Conservation (phyloP, 2,329 filamentous ascomycete species). For the Cryphonectria naterciae region DNA sequence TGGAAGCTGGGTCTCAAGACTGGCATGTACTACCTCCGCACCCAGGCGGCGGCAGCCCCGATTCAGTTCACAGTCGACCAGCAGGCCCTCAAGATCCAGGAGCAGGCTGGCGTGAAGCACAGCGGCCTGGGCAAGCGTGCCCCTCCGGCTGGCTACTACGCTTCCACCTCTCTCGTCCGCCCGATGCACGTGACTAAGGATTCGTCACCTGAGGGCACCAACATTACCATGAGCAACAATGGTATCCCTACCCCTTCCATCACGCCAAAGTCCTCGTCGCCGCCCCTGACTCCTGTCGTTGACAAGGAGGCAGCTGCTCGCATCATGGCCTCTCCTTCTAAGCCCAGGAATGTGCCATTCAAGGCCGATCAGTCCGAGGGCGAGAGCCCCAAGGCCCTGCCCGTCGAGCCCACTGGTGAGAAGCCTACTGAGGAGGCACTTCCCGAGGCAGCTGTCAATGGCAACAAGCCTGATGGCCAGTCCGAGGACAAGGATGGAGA, state of each 20-base stretch:
- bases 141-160: constrained; percentile 60
- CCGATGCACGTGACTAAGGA: constrained; percentile 67
- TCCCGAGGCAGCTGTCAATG: constrained; percentile 53
- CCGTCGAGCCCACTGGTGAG: constrained; percentile 69
- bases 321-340: constrained; percentile 60
- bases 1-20: constrained; percentile 99
- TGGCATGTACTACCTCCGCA: constrained; percentile 99
- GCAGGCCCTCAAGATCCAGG: constrained; percentile 85
- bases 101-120: constrained; percentile 74
- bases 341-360: constrained; percentile 62
- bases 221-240: constrained; percentile 45
- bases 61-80: constrained; percentile 99
- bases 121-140: constrained; percentile 71
- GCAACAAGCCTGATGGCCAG: constrained; percentile 57
- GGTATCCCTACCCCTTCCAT: constrained; percentile 71
- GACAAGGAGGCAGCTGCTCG: constrained; percentile 49
- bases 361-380: constrained; percentile 78
- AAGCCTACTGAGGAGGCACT: constrained; percentile 68
- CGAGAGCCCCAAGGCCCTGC: constrained; percentile 77
- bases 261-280: constrained; percentile 60
- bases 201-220: constrained; percentile 43
- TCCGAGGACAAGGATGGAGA: constrained; percentile 74
- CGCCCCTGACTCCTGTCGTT: constrained; percentile 35
- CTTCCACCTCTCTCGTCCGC: constrained; percentile 65
- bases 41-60: constrained; percentile 92